Base-by-base conservation (phyloP, 2,329 filamentous ascomycete genomes). In the Tolypocladium ovalisporum region DNA sequence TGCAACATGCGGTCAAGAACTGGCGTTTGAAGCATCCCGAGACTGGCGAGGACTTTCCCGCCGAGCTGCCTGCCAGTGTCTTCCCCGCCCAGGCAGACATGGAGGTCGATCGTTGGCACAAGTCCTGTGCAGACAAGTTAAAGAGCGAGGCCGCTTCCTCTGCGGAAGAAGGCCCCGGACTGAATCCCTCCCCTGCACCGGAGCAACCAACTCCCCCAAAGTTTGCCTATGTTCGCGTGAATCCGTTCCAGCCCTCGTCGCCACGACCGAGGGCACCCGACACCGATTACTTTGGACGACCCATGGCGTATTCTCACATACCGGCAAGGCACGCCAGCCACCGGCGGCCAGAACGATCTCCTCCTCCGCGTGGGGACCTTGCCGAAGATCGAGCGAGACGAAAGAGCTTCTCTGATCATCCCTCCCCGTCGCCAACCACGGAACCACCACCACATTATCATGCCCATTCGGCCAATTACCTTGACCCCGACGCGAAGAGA, bases 41-140 rank as follows among this genome's bases (percentile, higher is more conserved):
- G 49, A 90, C 91, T 0, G 85, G 88, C 44, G 82, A 85, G 57
- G 76, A 76, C 37, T 91, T 93, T 61, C 84, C 84, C 0, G 60
- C 70, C 8, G 78, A 85, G 56, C 73, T 87, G 4, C 83, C 84
- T 1, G 72, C 70, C 34, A 74, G 76, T n/a, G 81, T 85, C 0
- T 88, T 93, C 58, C 93, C 94, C 0, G 68, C 79, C 1, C 76
- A 82, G 49, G 82, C 91, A 1, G 93, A 97, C 65, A 74, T 80
- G 5, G 86, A 88, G n/a, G 91, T 96, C 73, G 84, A 91, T 57
- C 77, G 80, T 58, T 99, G 94, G 93, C 91, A 97, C 68, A 84
- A 88, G 63, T 77, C 79, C 2, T 92, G 95, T 57, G 87, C 85
- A 39, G 79, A 86, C 58, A 84, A 82, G 63, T 73, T 96, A 54